Percentiles rank a stretch among this genome's conserved stretches.
These are phyloP conservation scores for Fusarium liriodendri DNA, from an alignment of 2,329 filamentous ascomycete genomes.

Conservation along the genomic window DNA sequence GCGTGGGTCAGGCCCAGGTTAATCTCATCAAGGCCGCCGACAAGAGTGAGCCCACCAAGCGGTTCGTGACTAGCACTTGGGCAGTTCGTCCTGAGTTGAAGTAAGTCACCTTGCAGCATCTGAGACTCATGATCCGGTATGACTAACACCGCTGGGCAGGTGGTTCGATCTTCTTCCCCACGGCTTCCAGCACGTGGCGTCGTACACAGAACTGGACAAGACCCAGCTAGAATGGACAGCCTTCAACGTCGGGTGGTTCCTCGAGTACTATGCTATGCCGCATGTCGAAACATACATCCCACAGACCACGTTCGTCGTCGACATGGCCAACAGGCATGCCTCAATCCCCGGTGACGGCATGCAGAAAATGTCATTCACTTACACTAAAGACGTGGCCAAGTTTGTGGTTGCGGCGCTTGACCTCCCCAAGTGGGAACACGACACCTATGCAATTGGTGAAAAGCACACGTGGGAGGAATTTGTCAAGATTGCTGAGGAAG, in stretches of 20 bases:
- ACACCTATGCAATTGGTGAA: not conserved
- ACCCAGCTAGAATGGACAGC: not conserved
- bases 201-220: not conserved
- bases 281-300: slow-evolving; percentile 3
- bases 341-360: not conserved
- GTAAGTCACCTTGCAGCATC: not conserved
- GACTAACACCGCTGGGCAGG: not conserved
- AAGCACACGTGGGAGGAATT: not conserved
- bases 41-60: not conserved
- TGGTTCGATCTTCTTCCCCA: not conserved
- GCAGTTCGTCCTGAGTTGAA: not conserved
- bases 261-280: slow-evolving; percentile 4
- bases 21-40: not conserved
- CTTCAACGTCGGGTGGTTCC: not conserved
- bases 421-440: not conserved
- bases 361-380: not conserved
- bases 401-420: not conserved
- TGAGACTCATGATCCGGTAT: not conserved
- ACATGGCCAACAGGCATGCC: not conserved
- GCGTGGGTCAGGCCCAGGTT: not conserved
- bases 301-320: not conserved
- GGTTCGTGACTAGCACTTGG: not conserved
- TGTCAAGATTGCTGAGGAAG: not conserved
- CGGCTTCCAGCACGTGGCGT: not conserved
- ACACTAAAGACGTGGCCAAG: not conserved